These are phyloP conservation scores for Aciculoconidium aculeatum DNA, from an alignment of 805 yeast genomes.

Conservation along the genomic window DNA sequence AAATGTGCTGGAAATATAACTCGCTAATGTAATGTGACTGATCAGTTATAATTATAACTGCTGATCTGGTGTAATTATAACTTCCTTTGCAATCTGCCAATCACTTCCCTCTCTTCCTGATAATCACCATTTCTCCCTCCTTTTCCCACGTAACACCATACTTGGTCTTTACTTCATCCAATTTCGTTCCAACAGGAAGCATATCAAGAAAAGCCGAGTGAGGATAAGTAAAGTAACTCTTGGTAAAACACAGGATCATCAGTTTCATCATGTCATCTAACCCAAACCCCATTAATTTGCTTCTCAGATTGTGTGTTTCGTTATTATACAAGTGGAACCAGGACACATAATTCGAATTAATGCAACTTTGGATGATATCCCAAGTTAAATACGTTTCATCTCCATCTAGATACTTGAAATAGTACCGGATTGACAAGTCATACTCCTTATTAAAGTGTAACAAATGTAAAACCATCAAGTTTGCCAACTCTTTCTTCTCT, in stretches of 20 bases:
- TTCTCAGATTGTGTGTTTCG: constrained; percentile 25
- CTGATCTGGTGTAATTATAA: no score
- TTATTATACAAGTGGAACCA: constrained; percentile 27
- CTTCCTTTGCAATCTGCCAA: no score
- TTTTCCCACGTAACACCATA: constrained; percentile 27
- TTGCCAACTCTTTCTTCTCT: constrained; percentile 37
- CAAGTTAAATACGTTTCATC: constrained; percentile 5
- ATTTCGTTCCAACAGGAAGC: constrained; percentile 23
- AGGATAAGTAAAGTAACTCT: constrained; percentile 34
- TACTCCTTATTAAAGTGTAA: constrained; percentile 34
- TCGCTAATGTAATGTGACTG: no score
- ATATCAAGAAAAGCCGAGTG: constrained; percentile 14
- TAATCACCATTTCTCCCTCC: constrained; percentile 18
- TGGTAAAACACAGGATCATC: constrained; percentile 26
- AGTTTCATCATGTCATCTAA: constrained; percentile 19
- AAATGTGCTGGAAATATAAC: no score
- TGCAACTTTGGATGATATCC: constrained; percentile 19
- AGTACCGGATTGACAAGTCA: constrained; percentile 26
- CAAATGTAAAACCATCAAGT: constrained; percentile 40
- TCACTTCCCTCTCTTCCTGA: constrained; percentile 24
- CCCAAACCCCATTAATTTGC: constrained; percentile 42
- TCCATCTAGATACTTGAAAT: constrained; percentile 19
- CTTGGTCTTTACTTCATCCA: constrained; percentile 12
- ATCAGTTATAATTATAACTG: no score
- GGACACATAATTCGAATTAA: constrained; percentile 21